These are phyloP conservation scores for Chaetomium cochliodes DNA, from an alignment of 495 filamentous ascomycete genomes.

Conservation along the genomic window DNA sequence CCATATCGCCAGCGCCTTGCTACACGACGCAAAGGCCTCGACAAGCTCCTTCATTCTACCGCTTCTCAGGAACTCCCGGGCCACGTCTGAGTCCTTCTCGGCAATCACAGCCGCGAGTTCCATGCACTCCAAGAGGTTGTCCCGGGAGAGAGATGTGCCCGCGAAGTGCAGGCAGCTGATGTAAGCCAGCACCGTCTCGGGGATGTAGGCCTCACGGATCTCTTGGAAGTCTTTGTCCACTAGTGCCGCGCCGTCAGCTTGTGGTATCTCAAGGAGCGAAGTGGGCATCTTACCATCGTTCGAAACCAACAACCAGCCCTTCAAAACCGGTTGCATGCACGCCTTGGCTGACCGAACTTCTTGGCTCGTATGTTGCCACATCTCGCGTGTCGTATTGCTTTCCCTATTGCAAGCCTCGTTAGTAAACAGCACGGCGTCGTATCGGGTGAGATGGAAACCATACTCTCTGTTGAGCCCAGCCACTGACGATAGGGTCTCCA, in stretches of 20 bases:
- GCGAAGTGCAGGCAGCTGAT: constrained; percentile 69
- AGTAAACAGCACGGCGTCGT: too few relatives aligned
- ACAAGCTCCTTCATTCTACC: constrained; percentile 76
- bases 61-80: constrained; percentile 60
- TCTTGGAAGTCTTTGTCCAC: constrained; percentile 46
- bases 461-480: constrained; percentile 47
- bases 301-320: constrained; percentile 43
- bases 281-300: constrained; percentile 34
- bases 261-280: not conserved
- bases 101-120: constrained; percentile 68
- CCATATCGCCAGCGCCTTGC: constrained; percentile 68
- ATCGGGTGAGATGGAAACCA: not conserved
- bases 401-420: constrained; percentile 23
- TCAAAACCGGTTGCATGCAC: constrained; percentile 47
- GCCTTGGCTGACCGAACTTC: constrained; percentile 44
- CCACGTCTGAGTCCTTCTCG: constrained; percentile 62
- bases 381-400: constrained; percentile 39
- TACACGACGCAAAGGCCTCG: constrained; percentile 67
- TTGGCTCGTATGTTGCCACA: constrained; percentile 43
- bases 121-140: constrained; percentile 71
- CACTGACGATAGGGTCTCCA: constrained; percentile 56
- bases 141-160: constrained; percentile 61
- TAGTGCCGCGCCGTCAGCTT: constrained; percentile 28
- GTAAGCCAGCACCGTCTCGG: constrained; percentile 79
- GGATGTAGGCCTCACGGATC: constrained; percentile 72